Evolutionary conservation across 129 eudicot species (phyloP), one percentile per base, ranked within the genome.

Genomic region (Flaveria robusta): DNA sequence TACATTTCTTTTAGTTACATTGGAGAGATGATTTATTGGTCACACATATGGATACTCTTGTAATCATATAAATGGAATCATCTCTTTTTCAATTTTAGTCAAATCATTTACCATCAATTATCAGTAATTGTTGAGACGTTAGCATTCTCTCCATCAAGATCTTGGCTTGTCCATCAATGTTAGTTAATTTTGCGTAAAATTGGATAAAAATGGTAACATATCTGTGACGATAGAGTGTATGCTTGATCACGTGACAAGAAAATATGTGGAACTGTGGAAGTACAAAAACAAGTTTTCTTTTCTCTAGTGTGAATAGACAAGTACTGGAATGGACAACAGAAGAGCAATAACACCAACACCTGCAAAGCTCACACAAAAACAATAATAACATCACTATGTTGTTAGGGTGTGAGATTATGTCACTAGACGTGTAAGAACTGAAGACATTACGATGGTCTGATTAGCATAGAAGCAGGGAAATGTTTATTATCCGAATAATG

Each of bases 101-200:
- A 55, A 37, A 0, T 39, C 0, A 37, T 8, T 10, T 72, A 18
- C 34, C 55, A 37, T 58, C 20, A 20, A 14, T 42, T 2, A 54
- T 59, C 16, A 39, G 43, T 22, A 59, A 73, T 39, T 9, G 58
- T 54, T 74, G 10, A 59, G 24, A 42, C 60, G 45, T 74, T 56
- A 14, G 13, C 55, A 37, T 55, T 20, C 54, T 1, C 23, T 42
- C 52, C 56, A 74, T 74, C 55, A 74, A 39, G 78, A 41, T 74
- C 26, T 58, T 42, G 9, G 42, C 23, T 50, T 27, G 18, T 45
- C 3, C 20, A 43, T 0, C 7, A 14, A 15, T 46, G 60, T 24
- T 46, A 4, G 68, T 56, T 58, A 13, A 3, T 14, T 34, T 42
- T 56, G 51, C 56, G 20, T 55, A 20, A 37, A 20, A 37, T 24